phyloP scores from a whole-genome alignment of 2,329 filamentous ascomycete species.

The Pyricularia sp. region DNA sequence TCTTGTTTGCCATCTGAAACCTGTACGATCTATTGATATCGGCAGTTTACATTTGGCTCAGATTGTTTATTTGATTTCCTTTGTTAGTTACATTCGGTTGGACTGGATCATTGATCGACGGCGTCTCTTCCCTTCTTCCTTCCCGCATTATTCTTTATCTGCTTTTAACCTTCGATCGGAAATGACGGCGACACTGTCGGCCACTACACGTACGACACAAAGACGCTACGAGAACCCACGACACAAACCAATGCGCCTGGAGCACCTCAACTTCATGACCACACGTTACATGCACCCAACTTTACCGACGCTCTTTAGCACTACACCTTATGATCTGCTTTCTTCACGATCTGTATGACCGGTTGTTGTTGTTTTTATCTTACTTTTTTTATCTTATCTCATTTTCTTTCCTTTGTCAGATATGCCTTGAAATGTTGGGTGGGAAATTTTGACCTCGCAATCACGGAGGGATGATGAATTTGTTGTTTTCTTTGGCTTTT shows the following conservation, averaged over 20 bases:
- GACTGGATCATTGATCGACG: conserved; percentile 15
- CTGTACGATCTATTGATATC: neutral
- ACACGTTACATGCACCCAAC: conserved; percentile 5
- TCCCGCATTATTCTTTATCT: conserved; percentile 3
- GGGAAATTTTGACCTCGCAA: neutral
- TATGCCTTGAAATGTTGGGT: neutral
- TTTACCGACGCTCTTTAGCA: conserved; percentile 4
- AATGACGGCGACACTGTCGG: conserved; percentile 13
- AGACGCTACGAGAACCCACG: conserved; percentile 10
- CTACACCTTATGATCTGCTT: conserved; percentile 13
- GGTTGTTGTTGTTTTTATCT: neutral
- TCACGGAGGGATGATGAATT: neutral
- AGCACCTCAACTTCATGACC: conserved; percentile 11
- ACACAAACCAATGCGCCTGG: conserved; percentile 6
- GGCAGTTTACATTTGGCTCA: neutral
- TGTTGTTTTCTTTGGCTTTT: neutral
- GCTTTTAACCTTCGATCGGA: conserved; percentile 5
- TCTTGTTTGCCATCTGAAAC: neutral
- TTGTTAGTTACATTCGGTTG: conserved; percentile 6
- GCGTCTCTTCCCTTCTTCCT: conserved; percentile 11
- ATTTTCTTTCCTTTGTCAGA: conserved; percentile 2
- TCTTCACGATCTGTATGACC: conserved; percentile 24
- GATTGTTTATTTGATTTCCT: conserved; percentile 8
- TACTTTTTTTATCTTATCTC: neutral
- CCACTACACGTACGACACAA: conserved; percentile 17